Evolutionary conservation across 768 basidiomycete species (phyloP), one percentile per base, ranked within the genome.

Genomic region (Ramaria sp.): DNA sequence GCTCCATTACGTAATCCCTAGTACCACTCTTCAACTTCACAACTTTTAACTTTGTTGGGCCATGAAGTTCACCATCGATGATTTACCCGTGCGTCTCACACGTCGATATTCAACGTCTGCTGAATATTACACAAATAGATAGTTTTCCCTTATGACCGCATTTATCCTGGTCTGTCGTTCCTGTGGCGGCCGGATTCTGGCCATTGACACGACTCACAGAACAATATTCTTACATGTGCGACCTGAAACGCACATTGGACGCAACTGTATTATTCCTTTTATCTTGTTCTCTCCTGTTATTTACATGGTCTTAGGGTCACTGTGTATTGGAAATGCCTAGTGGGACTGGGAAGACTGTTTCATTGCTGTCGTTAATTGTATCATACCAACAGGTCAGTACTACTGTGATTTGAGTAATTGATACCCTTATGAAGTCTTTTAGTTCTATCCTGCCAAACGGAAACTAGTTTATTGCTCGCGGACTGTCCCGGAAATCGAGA

Each of bases 241-340:
- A 99, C 72, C 78, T 99, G 61, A 99, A 99, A 71, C 78, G 91
- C 63, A 92, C 95, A 1, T 79, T 99, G 17, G 96, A 99, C 72
- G 94, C 93, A 37, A 86, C 90, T 59, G 94, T 93, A 69, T 60
- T 27, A 74, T 65, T 19, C 39, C 43, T 38, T 59, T 22, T 39
- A 46, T 13, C 31, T 31, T 27, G 41, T 22, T 45, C 53, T 11
- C 48, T 15, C n/a, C 54, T 41, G 22, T 58, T 45, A 27, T 31
- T 19, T 24, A 22, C 10, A 38, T 53, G 17, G 43, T 20, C 54
- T 42, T 63, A 98, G 93, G 96, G 96, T 51, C 96, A 99, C 63
- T 97, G 96, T 68, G 91, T 98, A n/a, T 79, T 99, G 38, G 96
- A 99, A 75, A 99, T 99, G 96, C 96, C 96, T 60, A 98, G 96